Percentiles rank a stretch among this genome's conserved stretches.
These are phyloP conservation scores for Chaetomium strumarium DNA, from an alignment of 2,329 filamentous ascomycete genomes.

Conservation along the genomic window DNA sequence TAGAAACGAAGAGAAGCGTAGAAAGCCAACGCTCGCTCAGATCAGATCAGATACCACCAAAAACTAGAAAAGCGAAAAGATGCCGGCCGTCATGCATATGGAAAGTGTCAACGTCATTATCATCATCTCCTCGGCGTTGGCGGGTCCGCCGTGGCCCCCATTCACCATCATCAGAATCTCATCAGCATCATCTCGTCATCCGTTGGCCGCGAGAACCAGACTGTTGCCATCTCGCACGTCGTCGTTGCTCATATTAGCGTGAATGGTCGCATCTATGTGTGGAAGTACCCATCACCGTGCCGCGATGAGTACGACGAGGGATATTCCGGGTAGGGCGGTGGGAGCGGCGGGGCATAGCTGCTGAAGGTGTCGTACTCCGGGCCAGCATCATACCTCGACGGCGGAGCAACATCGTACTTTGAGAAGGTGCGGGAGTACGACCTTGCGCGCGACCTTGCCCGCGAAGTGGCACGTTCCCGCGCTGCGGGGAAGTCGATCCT, in stretches of 20 bases:
- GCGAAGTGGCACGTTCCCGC: slow-evolving; percentile 44
- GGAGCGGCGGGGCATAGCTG: slow-evolving; percentile 13
- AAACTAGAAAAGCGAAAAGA: slow-evolving; percentile 23
- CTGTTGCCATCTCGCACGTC: not conserved
- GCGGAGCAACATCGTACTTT: not conserved
- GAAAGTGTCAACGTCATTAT: slow-evolving; percentile 13
- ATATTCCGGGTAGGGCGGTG: slow-evolving; percentile 23
- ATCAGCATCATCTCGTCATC: slow-evolving; percentile 21
- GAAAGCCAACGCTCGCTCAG: slow-evolving; percentile 23
- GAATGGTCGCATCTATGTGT: not conserved
- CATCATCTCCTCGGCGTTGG: slow-evolving; percentile 5
- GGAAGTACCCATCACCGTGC: slow-evolving; percentile 13
- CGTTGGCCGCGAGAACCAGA: not conserved
- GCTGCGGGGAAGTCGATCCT: slow-evolving; percentile 41
- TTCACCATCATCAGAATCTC: slow-evolving; percentile 16
- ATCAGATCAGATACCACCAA: slow-evolving; percentile 5
- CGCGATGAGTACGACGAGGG: slow-evolving; percentile 17
- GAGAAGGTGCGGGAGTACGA: slow-evolving; percentile 33
- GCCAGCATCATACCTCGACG: slow-evolving; percentile 6
- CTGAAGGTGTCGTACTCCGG: slow-evolving; percentile 16
- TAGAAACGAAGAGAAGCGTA: slow-evolving; percentile 24
- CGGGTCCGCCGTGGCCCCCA: not conserved
- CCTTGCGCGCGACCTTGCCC: slow-evolving; percentile 46
- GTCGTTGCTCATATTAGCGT: slow-evolving; percentile 5
- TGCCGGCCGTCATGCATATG: slow-evolving; percentile 10